Percentiles rank a stretch among this genome's conserved stretches.
Evolutionary conservation across 148 eudicot species (phyloP).

Genomic region (Dysphania ambrosioides): DNA sequence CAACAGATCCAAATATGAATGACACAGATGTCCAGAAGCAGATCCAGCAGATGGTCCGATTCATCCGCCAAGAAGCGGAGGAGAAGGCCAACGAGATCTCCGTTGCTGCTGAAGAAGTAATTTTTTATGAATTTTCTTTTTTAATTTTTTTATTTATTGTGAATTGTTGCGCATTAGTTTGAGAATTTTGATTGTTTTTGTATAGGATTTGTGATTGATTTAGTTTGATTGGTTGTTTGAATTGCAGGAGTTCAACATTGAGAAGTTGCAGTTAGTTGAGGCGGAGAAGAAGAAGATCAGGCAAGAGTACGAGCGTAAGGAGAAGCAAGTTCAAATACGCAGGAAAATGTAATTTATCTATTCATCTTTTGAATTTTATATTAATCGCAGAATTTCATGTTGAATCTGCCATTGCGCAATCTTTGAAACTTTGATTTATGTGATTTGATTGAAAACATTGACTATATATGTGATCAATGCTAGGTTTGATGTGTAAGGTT

Average conservation of each 20-base stretch:
- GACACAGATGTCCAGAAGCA: conserved; percentile 78
- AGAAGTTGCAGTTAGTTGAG: conserved; percentile 84
- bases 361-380: background rate
- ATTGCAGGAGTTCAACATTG: conserved; percentile 78
- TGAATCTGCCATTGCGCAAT: background rate
- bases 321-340: conserved; percentile 72
- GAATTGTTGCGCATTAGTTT: background rate
- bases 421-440: background rate
- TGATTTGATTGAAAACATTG: background rate
- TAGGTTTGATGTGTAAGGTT: background rate
- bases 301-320: conserved; percentile 83
- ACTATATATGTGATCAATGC: background rate
- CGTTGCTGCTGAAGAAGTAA: conserved; percentile 74
- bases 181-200: background rate
- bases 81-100: conserved; percentile 88
- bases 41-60: conserved; percentile 90
- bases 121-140: background rate
- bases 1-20: conserved; percentile 53
- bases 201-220: background rate
- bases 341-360: conserved; percentile 57
- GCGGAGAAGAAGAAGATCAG: conserved; percentile 92
- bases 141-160: background rate
- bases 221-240: background rate
- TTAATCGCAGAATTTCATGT: background rate
- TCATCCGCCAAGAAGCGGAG: conserved; percentile 88